A percentile compares a stretch with the other conserved stretches of the same genome.
These are phyloP conservation scores for Collariella sp. DNA, from an alignment of 495 filamentous ascomycete species.

Conservation along the genomic window DNA sequence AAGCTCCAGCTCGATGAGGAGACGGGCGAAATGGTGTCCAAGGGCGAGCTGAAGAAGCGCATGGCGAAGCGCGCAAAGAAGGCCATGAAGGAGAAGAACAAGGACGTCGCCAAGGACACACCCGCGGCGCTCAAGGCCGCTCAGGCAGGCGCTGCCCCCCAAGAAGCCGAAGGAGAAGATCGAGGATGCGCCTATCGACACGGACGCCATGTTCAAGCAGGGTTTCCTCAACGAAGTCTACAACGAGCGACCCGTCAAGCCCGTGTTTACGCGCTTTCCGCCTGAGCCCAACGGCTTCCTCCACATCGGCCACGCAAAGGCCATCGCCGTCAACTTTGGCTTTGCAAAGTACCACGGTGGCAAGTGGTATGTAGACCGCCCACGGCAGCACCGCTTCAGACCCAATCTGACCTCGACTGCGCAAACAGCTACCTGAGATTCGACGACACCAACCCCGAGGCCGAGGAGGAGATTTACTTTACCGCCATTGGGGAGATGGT, in stretches of 20 bases:
- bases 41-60: conserved; percentile 58
- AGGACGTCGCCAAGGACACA: conserved; percentile 18
- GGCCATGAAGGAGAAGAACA: conserved; percentile 42
- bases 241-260: conserved; percentile 59
- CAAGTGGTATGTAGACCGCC: conserved; percentile 37
- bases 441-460: conserved; percentile 80
- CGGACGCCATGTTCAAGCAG: conserved; percentile 71
- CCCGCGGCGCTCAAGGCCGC: conserved; percentile 4
- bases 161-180: conserved; percentile 39
- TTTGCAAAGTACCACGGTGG: conserved; percentile 84
- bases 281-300: conserved; percentile 81
- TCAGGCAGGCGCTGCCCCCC: conserved; percentile 26
- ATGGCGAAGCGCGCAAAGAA: conserved; percentile 54
- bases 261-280: conserved; percentile 74
- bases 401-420: neutral
- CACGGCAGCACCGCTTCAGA: neutral
- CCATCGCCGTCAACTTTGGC: conserved; percentile 95
- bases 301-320: conserved; percentile 81
- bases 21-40: conserved; percentile 59
- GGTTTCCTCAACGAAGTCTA: conserved; percentile 78
- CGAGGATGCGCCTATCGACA: conserved; percentile 47
- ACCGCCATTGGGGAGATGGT: conserved; percentile 70
- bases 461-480: conserved; percentile 73
- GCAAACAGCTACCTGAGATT: conserved; percentile 50
- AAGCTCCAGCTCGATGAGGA: conserved; percentile 58